Evolutionary conservation across 352 stramenopile species (phyloP).

Genomic region (Phytophthora kernoviae): DNA sequence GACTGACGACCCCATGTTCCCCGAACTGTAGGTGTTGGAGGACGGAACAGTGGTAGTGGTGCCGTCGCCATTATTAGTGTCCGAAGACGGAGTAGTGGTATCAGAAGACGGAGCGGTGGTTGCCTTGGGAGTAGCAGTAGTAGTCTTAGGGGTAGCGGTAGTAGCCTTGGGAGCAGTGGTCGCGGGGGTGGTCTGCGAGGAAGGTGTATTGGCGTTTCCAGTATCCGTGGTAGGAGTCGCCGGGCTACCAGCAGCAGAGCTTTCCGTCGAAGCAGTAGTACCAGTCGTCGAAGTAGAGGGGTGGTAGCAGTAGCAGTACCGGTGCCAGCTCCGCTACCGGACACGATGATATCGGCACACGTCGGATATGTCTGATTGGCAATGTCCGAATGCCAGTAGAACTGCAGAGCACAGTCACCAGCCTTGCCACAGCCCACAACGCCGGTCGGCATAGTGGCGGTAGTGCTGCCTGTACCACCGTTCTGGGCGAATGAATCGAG

Average conservation of each 20-base stretch:
- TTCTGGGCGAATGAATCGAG: slow-evolving; percentile 39
- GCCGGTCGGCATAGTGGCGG: slow-evolving; percentile 35
- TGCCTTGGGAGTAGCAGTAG: slow-evolving; percentile 4
- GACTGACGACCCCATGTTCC: slow-evolving; percentile 10
- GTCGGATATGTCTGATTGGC: slow-evolving; percentile 38
- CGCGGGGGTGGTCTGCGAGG: neutral
- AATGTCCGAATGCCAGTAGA: slow-evolving; percentile 34
- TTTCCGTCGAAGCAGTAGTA: neutral
- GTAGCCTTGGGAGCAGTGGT: slow-evolving; percentile 7
- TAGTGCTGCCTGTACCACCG: slow-evolving; percentile 26
- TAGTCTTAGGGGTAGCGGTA: neutral
- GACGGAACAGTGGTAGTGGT: slow-evolving; percentile 3
- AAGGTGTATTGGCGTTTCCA: too few species aligned
- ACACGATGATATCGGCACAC: slow-evolving; percentile 33
- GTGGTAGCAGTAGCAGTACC: slow-evolving; percentile 13
- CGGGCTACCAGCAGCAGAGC: slow-evolving; percentile 5
- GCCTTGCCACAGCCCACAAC: slow-evolving; percentile 41
- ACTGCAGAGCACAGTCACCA: slow-evolving; percentile 36
- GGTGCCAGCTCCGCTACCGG: slow-evolving; percentile 17
- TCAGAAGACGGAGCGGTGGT: slow-evolving; percentile 4
- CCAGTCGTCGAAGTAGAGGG: slow-evolving; percentile 3
- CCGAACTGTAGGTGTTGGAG: neutral
- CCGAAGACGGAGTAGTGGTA: slow-evolving; percentile 23
- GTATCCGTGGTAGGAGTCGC: too few species aligned
- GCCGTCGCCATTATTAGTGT: slow-evolving; percentile 7